phyloP scores from a whole-genome alignment of 768 basidiomycete genomes.

The Leccinum barrowsii region DNA sequence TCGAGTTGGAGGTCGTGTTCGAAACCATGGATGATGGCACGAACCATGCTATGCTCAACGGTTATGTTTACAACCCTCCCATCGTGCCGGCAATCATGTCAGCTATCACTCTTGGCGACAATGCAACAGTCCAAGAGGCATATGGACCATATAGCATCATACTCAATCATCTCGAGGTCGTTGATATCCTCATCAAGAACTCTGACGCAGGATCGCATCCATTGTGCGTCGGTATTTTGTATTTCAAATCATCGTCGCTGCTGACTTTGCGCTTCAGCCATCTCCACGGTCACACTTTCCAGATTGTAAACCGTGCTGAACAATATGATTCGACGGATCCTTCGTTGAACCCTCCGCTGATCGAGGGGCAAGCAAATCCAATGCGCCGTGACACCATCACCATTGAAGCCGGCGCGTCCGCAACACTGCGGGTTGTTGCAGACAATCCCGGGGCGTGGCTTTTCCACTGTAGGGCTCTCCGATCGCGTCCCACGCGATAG shows the following conservation, averaged over 20 bases:
- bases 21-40: conserved; percentile 84
- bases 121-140: conserved; percentile 60
- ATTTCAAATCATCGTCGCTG: neutral
- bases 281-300: conserved; percentile 84
- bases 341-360: conserved; percentile 72
- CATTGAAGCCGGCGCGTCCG: conserved; percentile 64
- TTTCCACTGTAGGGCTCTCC: conserved; percentile 61
- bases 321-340: conserved; percentile 76
- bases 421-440: conserved; percentile 73
- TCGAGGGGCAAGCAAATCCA: conserved; percentile 80
- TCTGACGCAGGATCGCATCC: conserved; percentile 75
- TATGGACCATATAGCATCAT: conserved; percentile 83
- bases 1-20: conserved; percentile 73
- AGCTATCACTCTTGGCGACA: conserved; percentile 68
- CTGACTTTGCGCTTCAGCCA: conserved; percentile 51
- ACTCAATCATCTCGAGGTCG: conserved; percentile 66
- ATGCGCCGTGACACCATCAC: conserved; percentile 88
- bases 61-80: conserved; percentile 63
- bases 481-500: neutral
- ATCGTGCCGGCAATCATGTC: conserved; percentile 77
- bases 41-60: conserved; percentile 77
- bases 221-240: conserved; percentile 51
- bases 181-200: conserved; percentile 77
- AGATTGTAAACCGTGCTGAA: conserved; percentile 68
- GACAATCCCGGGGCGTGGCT: conserved; percentile 95